Conservation (phyloP, 148 eudicot species). For the Arbutus unedo region DNA sequence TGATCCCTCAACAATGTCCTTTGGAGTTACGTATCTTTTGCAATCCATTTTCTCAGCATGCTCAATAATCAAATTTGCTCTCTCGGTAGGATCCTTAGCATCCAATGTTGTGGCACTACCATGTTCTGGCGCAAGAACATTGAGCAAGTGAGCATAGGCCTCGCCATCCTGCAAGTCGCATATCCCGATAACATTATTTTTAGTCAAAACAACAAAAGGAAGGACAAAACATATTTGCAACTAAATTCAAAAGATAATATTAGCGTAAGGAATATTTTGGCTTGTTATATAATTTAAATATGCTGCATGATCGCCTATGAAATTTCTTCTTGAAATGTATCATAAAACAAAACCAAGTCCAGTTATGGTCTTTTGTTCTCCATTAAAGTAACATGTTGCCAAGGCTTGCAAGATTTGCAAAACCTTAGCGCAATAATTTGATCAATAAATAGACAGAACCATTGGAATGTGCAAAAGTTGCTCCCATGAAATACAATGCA, state of each 20-base stretch:
- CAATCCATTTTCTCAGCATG: constrained; percentile 86
- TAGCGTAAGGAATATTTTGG: not conserved
- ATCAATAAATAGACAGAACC: not conserved
- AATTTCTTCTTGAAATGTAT: not conserved
- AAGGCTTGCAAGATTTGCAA: not conserved
- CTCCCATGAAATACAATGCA: not conserved
- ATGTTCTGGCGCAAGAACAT: constrained; percentile 82
- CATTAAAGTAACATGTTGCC: not conserved
- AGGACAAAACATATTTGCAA: not conserved
- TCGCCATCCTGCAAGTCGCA: constrained; percentile 64
- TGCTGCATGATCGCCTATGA: not conserved
- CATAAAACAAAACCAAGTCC: not conserved
- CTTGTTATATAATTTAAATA: not conserved
- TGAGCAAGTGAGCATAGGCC: constrained; percentile 88
- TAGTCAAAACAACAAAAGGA: not conserved
- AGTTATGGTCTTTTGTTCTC: not conserved
- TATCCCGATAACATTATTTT: not conserved
- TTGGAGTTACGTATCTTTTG: constrained; percentile 63
- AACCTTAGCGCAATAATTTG: not conserved
- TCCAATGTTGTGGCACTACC: constrained; percentile 46
- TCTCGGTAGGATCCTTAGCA: constrained; percentile 58
- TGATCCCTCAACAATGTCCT: constrained; percentile 82
- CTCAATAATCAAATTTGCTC: constrained; percentile 74
- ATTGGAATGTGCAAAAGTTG: not conserved
- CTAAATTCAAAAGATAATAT: not conserved